These are phyloP conservation scores for Leccinum subgranulosum DNA, from an alignment of 768 basidiomycete genomes.

Conservation along the genomic window DNA sequence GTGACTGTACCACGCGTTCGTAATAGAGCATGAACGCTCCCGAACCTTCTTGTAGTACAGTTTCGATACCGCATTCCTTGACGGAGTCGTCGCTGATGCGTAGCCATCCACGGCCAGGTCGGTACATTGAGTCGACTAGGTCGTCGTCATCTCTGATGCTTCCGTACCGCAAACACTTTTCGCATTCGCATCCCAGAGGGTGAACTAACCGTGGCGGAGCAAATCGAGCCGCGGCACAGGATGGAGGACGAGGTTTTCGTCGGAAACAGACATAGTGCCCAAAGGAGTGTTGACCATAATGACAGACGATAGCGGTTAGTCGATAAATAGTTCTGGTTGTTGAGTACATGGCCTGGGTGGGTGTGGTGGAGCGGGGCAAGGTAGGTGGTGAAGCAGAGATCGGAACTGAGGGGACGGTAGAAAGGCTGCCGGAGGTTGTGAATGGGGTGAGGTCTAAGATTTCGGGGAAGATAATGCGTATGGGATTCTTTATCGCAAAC, in stretches of 20 bases:
- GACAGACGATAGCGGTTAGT: conserved; percentile 82
- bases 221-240: conserved; percentile 38
- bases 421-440: conserved; percentile 78
- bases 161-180: conserved; percentile 43
- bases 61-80: conserved; percentile 69
- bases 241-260: conserved; percentile 63
- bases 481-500: conserved; percentile 78
- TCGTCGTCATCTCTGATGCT: conserved; percentile 60
- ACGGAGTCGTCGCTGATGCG: conserved; percentile 86
- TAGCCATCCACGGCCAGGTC: conserved; percentile 73
- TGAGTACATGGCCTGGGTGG: conserved; percentile 52
- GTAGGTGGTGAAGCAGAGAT: conserved; percentile 63
- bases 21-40: conserved; percentile 94
- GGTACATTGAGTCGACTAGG: conserved; percentile 25
- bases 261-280: conserved; percentile 95
- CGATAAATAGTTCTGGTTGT: conserved; percentile 76
- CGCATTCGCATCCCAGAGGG: conserved; percentile 46
- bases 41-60: conserved; percentile 68
- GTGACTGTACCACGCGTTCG: conserved; percentile 57
- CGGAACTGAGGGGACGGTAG: conserved; percentile 62
- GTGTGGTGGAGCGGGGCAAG: conserved; percentile 49
- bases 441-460: conserved; percentile 86
- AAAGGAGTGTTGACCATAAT: conserved; percentile 89
- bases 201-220: conserved; percentile 38
- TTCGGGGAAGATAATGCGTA: conserved; percentile 80